phyloP scores from a whole-genome alignment of 2,329 filamentous ascomycete genomes.

The Monosporascus ibericus region DNA sequence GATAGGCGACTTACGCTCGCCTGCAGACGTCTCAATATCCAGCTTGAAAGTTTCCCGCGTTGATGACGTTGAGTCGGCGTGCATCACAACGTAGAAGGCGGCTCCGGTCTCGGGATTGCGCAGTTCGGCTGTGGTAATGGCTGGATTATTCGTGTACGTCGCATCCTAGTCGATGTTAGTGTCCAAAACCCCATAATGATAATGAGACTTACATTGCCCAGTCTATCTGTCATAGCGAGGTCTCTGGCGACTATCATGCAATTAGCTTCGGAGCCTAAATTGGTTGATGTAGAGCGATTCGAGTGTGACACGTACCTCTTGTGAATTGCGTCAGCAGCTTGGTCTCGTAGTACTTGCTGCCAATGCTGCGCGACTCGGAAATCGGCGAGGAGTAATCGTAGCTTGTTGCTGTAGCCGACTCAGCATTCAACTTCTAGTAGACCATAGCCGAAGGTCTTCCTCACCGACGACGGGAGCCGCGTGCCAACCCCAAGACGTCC shows the following conservation, averaged over 20 bases:
- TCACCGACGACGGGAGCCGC: conserved; percentile 45
- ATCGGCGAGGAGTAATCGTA: conserved; percentile 61
- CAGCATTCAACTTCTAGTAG: neutral
- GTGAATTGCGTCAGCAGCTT: conserved; percentile 57
- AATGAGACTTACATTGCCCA: conserved; percentile 25
- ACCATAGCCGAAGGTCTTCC: neutral
- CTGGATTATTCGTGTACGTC: conserved; percentile 43
- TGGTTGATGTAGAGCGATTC: too few species aligned
- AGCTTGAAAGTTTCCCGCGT: conserved; percentile 49
- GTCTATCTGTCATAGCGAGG: conserved; percentile 47
- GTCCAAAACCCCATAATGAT: too few species aligned
- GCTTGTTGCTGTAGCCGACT: conserved; percentile 36
- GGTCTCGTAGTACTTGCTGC: conserved; percentile 56
- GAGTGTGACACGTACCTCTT: conserved; percentile 20
- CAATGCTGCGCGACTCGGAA: conserved; percentile 50
- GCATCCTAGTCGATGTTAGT: conserved; percentile 34
- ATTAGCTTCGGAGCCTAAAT: neutral
- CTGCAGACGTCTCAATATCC: conserved; percentile 48
- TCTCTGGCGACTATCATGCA: conserved; percentile 40
- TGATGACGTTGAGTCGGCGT: conserved; percentile 44
- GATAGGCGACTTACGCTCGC: conserved; percentile 24
- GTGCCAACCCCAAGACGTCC: conserved; percentile 57
- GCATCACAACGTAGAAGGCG: conserved; percentile 54
- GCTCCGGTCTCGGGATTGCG: conserved; percentile 51
- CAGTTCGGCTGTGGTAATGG: conserved; percentile 48